phyloP scores from a whole-genome alignment of 805 yeast genomes.

The Starmerella sp. region DNA sequence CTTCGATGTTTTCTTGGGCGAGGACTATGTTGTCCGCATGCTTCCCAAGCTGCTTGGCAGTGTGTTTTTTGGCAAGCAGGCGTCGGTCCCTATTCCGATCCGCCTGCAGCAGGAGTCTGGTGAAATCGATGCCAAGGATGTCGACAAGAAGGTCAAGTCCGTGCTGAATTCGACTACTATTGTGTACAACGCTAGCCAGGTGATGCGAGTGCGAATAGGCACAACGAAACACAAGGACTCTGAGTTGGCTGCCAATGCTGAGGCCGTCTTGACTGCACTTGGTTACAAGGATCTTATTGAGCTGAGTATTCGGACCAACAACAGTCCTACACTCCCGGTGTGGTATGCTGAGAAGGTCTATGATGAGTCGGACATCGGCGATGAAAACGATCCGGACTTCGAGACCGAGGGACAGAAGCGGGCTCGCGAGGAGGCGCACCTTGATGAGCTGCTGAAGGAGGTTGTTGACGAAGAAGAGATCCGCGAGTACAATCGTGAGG shows the following conservation, averaged over 20 bases:
- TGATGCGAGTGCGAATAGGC: constrained; percentile 59
- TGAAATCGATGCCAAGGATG: constrained; percentile 40
- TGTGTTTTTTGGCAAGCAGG: constrained; percentile 54
- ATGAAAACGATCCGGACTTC: constrained; percentile 31
- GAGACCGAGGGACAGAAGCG: constrained; percentile 25
- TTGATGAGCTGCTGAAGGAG: constrained; percentile 73
- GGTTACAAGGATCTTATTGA: constrained; percentile 26
- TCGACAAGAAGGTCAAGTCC: constrained; percentile 48
- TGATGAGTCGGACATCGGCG: constrained; percentile 38
- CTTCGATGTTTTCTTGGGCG: constrained; percentile 71
- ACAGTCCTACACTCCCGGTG: constrained; percentile 78
- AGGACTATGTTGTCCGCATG: constrained; percentile 66
- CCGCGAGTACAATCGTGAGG: constrained; percentile 48
- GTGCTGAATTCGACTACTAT: constrained; percentile 48
- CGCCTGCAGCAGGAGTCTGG: constrained; percentile 24
- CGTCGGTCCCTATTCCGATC: constrained; percentile 56
- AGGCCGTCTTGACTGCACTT: constrained; percentile 42
- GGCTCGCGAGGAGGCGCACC: constrained; percentile 29
- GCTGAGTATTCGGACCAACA: constrained; percentile 53
- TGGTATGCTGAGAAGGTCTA: constrained; percentile 50
- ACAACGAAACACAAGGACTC: constrained; percentile 35
- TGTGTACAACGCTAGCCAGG: constrained; percentile 63
- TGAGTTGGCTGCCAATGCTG: constrained; percentile 50
- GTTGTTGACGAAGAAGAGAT: constrained; percentile 67
- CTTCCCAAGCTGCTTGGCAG: constrained; percentile 80